phyloP scores from a whole-genome alignment of 139 green algal species.

The Chlorella sorokiniana region DNA sequence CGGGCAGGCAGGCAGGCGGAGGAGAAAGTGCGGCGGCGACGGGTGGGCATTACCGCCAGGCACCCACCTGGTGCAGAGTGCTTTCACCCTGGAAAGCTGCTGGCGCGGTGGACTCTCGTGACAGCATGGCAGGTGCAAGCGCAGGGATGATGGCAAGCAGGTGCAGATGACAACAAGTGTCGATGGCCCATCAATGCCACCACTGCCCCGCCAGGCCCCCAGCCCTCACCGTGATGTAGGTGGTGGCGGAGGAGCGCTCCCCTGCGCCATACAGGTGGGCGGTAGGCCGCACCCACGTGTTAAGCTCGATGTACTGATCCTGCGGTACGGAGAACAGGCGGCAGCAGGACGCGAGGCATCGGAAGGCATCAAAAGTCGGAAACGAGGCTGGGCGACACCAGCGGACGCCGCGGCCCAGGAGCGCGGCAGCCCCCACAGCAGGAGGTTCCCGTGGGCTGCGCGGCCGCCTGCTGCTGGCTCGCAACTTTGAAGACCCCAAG shows the following conservation, averaged over 20 bases:
- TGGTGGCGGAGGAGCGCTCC: conserved; percentile 37
- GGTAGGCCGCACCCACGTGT: conserved; percentile 9
- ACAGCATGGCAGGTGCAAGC: neutral
- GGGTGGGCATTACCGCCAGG: too few species aligned
- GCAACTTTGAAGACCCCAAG: too few species aligned
- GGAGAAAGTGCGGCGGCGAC: neutral
- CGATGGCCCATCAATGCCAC: too few species aligned
- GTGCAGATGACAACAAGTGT: neutral
- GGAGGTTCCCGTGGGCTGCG: too few species aligned
- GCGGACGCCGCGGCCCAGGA: too few species aligned
- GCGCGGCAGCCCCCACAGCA: too few species aligned
- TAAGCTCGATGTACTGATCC: conserved; percentile 66
- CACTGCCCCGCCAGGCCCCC: too few species aligned
- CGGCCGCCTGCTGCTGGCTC: too few species aligned
- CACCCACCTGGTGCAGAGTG: too few species aligned
- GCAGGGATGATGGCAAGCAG: neutral
- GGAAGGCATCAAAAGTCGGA: too few species aligned
- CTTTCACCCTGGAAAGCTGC: too few species aligned
- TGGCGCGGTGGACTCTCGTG: neutral
- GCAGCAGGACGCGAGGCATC: neutral
- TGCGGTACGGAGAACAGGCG: neutral
- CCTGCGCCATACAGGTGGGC: conserved; percentile 57
- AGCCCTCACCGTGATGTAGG: conserved; percentile 11
- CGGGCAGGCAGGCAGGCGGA: neutral
- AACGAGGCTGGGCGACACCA: too few species aligned